Evolutionary conservation across 2,329 filamentous ascomycete species (phyloP).

Genomic region (Pleomassaria siparia): DNA sequence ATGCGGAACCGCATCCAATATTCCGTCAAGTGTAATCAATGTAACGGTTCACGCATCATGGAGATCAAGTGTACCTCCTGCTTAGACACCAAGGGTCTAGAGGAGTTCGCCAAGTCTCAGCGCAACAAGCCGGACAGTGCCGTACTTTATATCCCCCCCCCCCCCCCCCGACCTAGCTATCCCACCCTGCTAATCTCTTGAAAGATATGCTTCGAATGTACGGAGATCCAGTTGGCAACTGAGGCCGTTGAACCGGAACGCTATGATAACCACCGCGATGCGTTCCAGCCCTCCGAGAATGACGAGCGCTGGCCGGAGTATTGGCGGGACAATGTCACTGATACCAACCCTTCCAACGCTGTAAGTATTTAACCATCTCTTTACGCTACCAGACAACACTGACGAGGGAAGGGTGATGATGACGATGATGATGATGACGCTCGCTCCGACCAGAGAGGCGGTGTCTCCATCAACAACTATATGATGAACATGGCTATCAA

Average conservation of each 20-base stretch:
- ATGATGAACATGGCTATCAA: constrained; percentile 20
- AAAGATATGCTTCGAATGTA: constrained; percentile 36
- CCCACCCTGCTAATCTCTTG: constrained; percentile 8
- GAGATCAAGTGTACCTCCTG: constrained; percentile 56
- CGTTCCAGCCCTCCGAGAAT: constrained; percentile 22
- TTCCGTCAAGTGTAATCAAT: constrained; percentile 47
- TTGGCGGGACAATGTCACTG: constrained; percentile 13
- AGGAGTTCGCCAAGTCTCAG: constrained; percentile 54
- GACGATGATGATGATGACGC: constrained; percentile 11
- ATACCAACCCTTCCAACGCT: constrained; percentile 16
- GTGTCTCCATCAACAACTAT: constrained; percentile 17
- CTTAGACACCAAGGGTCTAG: constrained; percentile 48
- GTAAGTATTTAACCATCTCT: constrained; percentile 13
- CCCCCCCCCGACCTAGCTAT: neutral
- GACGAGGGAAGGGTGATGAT: too few relatives aligned
- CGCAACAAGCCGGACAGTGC: constrained; percentile 48
- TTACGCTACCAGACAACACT: constrained; percentile 3
- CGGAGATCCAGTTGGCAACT: constrained; percentile 24
- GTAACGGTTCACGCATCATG: constrained; percentile 45
- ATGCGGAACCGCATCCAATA: constrained; percentile 14
- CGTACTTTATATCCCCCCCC: constrained; percentile 39
- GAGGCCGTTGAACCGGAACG: constrained; percentile 28
- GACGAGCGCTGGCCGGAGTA: constrained; percentile 22
- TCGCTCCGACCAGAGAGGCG: constrained; percentile 15
- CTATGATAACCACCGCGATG: constrained; percentile 30